Conservation (phyloP, 2,329 filamentous ascomycete species). For the Seiridium unicorne region DNA sequence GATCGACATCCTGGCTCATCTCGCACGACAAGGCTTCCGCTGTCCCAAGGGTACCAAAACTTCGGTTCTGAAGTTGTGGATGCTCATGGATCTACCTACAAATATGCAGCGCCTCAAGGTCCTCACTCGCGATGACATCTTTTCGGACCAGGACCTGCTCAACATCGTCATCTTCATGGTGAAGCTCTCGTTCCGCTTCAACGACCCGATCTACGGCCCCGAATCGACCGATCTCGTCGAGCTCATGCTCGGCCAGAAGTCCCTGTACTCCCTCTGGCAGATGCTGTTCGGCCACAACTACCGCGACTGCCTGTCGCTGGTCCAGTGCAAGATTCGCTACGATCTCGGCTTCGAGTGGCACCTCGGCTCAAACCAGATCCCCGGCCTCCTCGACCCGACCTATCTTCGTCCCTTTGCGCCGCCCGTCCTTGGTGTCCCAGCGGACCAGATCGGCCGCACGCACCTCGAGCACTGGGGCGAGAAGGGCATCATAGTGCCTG, state of each 20-base stretch:
- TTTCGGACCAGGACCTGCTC: constrained; percentile 60
- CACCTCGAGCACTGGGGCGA: constrained; percentile 57
- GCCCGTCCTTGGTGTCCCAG: constrained; percentile 48
- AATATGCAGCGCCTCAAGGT: constrained; percentile 53
- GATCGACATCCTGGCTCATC: constrained; percentile 60
- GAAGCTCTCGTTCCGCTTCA: constrained; percentile 71
- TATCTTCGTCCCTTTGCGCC: constrained; percentile 9
- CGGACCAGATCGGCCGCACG: constrained; percentile 48
- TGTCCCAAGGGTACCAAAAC: constrained; percentile 46
- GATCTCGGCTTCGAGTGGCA: constrained; percentile 37
- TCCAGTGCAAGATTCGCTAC: constrained; percentile 59
- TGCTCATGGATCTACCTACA: constrained; percentile 65
- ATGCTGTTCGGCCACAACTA: constrained; percentile 58
- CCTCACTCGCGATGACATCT: constrained; percentile 50
- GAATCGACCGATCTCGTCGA: constrained; percentile 49
- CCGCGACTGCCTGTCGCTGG: constrained; percentile 45
- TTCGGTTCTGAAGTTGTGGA: constrained; percentile 68
- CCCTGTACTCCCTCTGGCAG: constrained; percentile 54
- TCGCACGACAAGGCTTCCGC: constrained; percentile 57
- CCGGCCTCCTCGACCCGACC: constrained; percentile 5
- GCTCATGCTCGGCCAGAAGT: constrained; percentile 59
- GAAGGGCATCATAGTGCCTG: constrained; percentile 26
- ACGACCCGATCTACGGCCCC: constrained; percentile 57
- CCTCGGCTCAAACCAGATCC: constrained; percentile 15
- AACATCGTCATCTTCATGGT: constrained; percentile 63